These are phyloP conservation scores for Fusarium nisikadoi DNA, from an alignment of 2,329 filamentous ascomycete species.

Conservation along the genomic window DNA sequence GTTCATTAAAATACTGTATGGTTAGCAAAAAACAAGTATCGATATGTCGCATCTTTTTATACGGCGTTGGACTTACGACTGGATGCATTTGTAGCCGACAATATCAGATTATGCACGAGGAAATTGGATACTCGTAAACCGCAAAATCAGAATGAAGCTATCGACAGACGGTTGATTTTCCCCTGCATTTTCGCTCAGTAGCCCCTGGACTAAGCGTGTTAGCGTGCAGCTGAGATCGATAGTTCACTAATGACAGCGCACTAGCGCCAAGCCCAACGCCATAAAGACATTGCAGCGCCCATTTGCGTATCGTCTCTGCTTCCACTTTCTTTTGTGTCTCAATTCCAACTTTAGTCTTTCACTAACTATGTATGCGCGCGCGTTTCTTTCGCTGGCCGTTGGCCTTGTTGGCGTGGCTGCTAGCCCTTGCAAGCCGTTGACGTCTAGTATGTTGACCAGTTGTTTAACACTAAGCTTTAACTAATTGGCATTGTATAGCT, in stretches of 20 bases:
- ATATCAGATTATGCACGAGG: neutral
- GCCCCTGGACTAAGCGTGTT: neutral
- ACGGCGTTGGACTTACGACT: too few species aligned
- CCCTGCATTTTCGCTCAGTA: neutral
- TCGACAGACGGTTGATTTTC: neutral
- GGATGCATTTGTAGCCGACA: too few species aligned
- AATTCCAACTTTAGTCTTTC: neutral
- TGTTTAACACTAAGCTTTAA: too few species aligned
- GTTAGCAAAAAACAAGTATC: too few species aligned
- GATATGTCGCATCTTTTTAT: too few species aligned
- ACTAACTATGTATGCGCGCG: neutral
- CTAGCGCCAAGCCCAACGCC: neutral
- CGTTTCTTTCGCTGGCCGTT: neutral
- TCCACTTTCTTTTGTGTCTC: neutral
- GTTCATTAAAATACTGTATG: too few species aligned
- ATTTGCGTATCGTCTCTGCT: neutral
- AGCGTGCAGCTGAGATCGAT: neutral
- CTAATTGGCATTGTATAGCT: neutral
- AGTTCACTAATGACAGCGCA: neutral
- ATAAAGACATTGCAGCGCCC: neutral
- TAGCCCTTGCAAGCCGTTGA: neutral
- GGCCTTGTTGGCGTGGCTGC: neutral
- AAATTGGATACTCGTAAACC: neutral
- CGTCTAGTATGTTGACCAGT: too few species aligned
- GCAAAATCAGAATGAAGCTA: accelerated